phyloP scores from a whole-genome alignment of 495 filamentous ascomycete genomes.

The Apodospora peruviana region DNA sequence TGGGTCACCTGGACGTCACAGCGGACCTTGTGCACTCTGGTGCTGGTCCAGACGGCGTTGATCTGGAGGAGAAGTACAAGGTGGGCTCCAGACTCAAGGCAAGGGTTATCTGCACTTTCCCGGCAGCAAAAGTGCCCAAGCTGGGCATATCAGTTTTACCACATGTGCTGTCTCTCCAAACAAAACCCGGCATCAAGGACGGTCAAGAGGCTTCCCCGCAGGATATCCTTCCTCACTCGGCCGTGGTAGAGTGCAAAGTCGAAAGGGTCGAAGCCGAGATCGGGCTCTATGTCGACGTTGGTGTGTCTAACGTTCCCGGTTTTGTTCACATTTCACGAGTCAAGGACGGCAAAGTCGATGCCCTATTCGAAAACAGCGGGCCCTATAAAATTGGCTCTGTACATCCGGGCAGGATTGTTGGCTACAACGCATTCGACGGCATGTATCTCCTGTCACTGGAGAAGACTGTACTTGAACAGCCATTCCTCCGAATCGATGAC shows the following conservation, averaged over 20 bases:
- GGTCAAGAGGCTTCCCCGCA: conserved; percentile 33
- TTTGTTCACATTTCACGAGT: conserved; percentile 93
- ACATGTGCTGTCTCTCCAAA: conserved; percentile 65
- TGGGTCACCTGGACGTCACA: conserved; percentile 85
- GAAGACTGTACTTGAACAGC: conserved; percentile 72
- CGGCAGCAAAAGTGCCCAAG: conserved; percentile 69
- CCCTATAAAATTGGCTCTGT: conserved; percentile 68
- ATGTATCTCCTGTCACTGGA: conserved; percentile 82
- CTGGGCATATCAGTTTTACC: conserved; percentile 80
- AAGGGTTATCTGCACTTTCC: conserved; percentile 80
- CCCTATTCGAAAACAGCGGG: conserved; percentile 66
- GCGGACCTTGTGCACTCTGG: conserved; percentile 87
- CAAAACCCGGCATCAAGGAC: conserved; percentile 33
- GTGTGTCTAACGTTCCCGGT: conserved; percentile 64
- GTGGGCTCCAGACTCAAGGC: conserved; percentile 78
- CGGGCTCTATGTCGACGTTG: conserved; percentile 78
- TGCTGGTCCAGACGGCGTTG: conserved; percentile 53
- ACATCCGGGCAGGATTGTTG: conserved; percentile 76
- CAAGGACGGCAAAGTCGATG: conserved; percentile 80
- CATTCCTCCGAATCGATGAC: conserved; percentile 86
- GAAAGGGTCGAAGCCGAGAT: conserved; percentile 67
- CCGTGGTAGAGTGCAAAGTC: conserved; percentile 70
- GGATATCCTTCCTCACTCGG: conserved; percentile 62
- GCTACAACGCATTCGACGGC: conserved; percentile 82
- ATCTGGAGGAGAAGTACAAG: conserved; percentile 68